Evolutionary conservation across 192 early-diverging fungal species (phyloP).

Genomic region (Funneliformis geosporum): DNA sequence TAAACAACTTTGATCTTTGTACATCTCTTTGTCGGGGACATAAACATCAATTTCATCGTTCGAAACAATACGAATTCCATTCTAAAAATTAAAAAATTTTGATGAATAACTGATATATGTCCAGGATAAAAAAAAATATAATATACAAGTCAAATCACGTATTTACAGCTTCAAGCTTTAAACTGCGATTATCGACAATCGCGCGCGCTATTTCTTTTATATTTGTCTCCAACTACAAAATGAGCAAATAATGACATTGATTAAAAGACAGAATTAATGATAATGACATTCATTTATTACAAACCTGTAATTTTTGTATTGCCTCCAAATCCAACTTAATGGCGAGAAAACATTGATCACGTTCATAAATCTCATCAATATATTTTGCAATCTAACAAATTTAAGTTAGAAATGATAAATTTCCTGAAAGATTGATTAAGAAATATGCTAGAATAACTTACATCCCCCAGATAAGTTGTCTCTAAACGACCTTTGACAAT

Average conservation of each 20-base stretch:
- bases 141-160: neutral
- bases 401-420: neutral
- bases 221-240: constrained; percentile 76
- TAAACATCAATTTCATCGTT: constrained; percentile 66
- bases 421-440: constrained; percentile 1
- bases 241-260: neutral
- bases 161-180: constrained; percentile 78
- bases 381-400: constrained; percentile 75
- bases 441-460: constrained; percentile 27
- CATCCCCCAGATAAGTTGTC: constrained; percentile 84
- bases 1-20: constrained; percentile 24
- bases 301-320: constrained; percentile 76
- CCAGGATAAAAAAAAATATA: neutral
- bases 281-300: neutral
- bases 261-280: constrained; percentile 19
- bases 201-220: constrained; percentile 75
- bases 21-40: constrained; percentile 56
- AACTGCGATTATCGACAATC: constrained; percentile 77
- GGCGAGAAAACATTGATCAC: constrained; percentile 71
- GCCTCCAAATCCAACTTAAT: constrained; percentile 85
- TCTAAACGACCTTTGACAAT: constrained; percentile 98
- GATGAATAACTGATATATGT: neutral
- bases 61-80: neutral
- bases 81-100: neutral
- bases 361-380: constrained; percentile 87